A percentile compares a stretch with the other conserved stretches of the same genome.
These are phyloP conservation scores for Fonsecaea multimorphosa DNA, from an alignment of 2,329 filamentous ascomycete species.

Conservation along the genomic window DNA sequence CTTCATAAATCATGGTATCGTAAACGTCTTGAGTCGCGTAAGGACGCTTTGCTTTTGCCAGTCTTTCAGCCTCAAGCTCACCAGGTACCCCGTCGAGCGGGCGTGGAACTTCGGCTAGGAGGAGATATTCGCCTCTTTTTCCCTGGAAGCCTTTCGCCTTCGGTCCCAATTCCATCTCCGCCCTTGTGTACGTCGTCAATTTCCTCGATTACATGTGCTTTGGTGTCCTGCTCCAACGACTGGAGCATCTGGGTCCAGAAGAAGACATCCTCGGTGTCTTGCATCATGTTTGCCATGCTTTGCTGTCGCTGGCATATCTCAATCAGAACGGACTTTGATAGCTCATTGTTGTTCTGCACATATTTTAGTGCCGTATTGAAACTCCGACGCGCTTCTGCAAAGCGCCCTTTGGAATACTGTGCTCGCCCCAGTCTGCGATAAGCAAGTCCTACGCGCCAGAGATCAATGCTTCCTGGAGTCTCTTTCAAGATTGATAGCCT, in stretches of 20 bases:
- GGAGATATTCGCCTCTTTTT: slow-evolving; percentile 4
- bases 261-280: slow-evolving; percentile 29
- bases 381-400: slow-evolving; percentile 30
- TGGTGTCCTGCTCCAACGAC: slow-evolving; percentile 26
- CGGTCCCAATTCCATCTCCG: slow-evolving; percentile 4
- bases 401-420: slow-evolving; percentile 24
- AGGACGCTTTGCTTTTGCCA: not conserved
- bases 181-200: not conserved
- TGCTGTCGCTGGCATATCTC: slow-evolving; percentile 34
- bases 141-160: not conserved
- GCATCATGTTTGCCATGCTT: slow-evolving; percentile 28
- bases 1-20: not conserved
- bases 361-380: slow-evolving; percentile 32
- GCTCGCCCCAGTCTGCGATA: slow-evolving; percentile 33
- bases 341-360: slow-evolving; percentile 19
- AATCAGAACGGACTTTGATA: slow-evolving; percentile 25
- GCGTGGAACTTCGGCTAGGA: slow-evolving; percentile 2
- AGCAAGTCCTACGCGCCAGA: slow-evolving; percentile 31
- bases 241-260: slow-evolving; percentile 24
- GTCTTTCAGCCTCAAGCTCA: not conserved
- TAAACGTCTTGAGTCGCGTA: not conserved
- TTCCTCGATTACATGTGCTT: slow-evolving; percentile 14
- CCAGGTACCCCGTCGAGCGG: slow-evolving; percentile 9
- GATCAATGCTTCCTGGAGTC: slow-evolving; percentile 24
- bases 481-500: slow-evolving; percentile 22